phyloP scores from a whole-genome alignment of 768 basidiomycete species.

The Hygrocybe punicea region DNA sequence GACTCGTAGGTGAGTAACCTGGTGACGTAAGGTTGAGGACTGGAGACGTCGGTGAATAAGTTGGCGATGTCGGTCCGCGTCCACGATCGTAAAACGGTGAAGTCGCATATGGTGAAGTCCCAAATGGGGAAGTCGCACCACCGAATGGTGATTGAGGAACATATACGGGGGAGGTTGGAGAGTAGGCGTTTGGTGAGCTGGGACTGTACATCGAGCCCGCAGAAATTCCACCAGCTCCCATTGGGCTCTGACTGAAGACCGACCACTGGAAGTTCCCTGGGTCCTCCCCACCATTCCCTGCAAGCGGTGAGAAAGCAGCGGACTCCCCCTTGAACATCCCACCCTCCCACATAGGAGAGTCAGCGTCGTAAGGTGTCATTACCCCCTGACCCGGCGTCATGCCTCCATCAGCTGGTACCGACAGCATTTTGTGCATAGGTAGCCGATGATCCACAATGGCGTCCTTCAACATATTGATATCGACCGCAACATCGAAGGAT shows the following conservation, averaged over 20 bases:
- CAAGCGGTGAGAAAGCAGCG: slow-evolving; percentile 93
- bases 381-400: slow-evolving; percentile 91
- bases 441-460: slow-evolving; percentile 95
- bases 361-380: slow-evolving; percentile 95
- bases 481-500: slow-evolving; percentile 90
- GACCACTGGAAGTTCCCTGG: slow-evolving; percentile 68
- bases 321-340: slow-evolving; percentile 75
- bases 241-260: slow-evolving; percentile 81
- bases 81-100: slow-evolving; percentile 79
- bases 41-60: slow-evolving; percentile 86
- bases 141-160: slow-evolving; percentile 80
- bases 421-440: slow-evolving; percentile 77
- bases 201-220: slow-evolving; percentile 86
- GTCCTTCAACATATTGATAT: slow-evolving; percentile 98
- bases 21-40: slow-evolving; percentile 80
- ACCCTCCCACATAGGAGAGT: slow-evolving; percentile 82
- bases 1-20: slow-evolving; percentile 80
- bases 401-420: slow-evolving; percentile 75
- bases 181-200: slow-evolving; percentile 85
- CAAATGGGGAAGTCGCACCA: slow-evolving; percentile 80
- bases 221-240: slow-evolving; percentile 82
- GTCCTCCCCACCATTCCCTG: slow-evolving; percentile 82
- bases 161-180: slow-evolving; percentile 83
- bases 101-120: slow-evolving; percentile 75
- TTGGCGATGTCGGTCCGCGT: slow-evolving; percentile 65